Base-by-base conservation (phyloP, 768 basidiomycete genomes). In the Termitomyces bulborhizus region DNA sequence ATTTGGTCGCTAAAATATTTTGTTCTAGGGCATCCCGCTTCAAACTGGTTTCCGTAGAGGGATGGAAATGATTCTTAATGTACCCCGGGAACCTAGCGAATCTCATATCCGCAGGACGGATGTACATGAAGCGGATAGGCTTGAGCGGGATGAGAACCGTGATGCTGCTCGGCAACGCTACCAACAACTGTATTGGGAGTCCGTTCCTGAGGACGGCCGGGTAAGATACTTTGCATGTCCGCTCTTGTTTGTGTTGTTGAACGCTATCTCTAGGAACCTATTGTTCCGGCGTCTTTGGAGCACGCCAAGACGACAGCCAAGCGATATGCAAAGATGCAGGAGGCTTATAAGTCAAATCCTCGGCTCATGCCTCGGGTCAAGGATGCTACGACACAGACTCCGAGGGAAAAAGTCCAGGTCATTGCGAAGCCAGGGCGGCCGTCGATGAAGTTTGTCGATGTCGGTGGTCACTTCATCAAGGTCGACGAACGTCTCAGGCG, bases 61-160 rank as follows among this genome's bases (percentile, higher is more conserved):
- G 16, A 97, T 97, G 93, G 93, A 97, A 62, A 70, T 71, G 40
- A 67, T 90, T 4, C 75, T 97, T 29, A 86, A 82, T 39, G 82
- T 88, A n/a, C 70, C 67, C 48, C 32, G 40, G 46, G 55, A 21
- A 37, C 34, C 32, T 8, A 48, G 46, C 42, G 60, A 63, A 21
- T 53, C 63, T 31, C 50, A 43, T 1, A 29, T 50, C 26, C 40
- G 53, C 21, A 70, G 83, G 45, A 71, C 74, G 21, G 80, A 88
- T 58, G 76, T 77, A 7, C 73, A 76, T 8, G 77, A 80, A 60
- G 86, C 86, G 0, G 90, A 92, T 63, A 66, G 70, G 34, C 76
- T 84, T 32, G 84, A 84, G 52, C 74, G 84, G 64, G 73, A 66
- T 11, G 82, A 82, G 59, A 71, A 76, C 21, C 77, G 81, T 56